Conservation (phyloP, 106 monocot species). For the Xerophyta viscosa region DNA sequence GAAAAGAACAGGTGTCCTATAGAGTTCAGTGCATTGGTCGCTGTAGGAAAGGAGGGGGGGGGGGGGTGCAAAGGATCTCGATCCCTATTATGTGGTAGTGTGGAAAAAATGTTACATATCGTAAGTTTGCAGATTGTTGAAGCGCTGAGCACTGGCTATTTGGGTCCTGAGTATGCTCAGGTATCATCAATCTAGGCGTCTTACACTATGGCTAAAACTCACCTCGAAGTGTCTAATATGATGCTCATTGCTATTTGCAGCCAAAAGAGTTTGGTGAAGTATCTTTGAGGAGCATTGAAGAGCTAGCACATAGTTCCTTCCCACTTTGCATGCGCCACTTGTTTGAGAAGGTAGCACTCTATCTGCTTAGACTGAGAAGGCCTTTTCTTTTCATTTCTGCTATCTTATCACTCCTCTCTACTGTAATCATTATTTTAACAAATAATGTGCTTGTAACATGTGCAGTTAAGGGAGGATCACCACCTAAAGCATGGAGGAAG, state of each 20-base stretch:
- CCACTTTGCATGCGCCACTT: constrained; percentile 98
- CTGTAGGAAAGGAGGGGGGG: too few species aligned
- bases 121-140: constrained; percentile 63
- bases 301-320: constrained; percentile 67
- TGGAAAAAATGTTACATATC: too few species aligned
- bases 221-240: too few species aligned
- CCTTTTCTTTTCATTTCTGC: too few species aligned
- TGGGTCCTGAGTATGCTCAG: constrained; percentile 97
- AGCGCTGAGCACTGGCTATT: constrained; percentile 69
- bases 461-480: constrained; percentile 77
- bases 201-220: too few species aligned
- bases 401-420: too few species aligned
- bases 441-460: not conserved
- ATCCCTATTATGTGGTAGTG: too few species aligned
- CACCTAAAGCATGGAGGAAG: constrained; percentile 98
- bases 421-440: not conserved
- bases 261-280: constrained; percentile 55
- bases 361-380: too few species aligned
- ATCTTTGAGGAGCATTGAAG: constrained; percentile 79
- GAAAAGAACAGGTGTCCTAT: too few species aligned
- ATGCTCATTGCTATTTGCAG: constrained; percentile 22
- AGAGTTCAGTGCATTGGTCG: too few species aligned
- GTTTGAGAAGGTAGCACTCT: constrained; percentile 60
- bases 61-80: too few species aligned
- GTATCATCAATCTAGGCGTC: constrained; percentile 15